Evolutionary conservation across 139 green algal genomes (phyloP).

Genomic region (Limnomonas spitsbergensis): DNA sequence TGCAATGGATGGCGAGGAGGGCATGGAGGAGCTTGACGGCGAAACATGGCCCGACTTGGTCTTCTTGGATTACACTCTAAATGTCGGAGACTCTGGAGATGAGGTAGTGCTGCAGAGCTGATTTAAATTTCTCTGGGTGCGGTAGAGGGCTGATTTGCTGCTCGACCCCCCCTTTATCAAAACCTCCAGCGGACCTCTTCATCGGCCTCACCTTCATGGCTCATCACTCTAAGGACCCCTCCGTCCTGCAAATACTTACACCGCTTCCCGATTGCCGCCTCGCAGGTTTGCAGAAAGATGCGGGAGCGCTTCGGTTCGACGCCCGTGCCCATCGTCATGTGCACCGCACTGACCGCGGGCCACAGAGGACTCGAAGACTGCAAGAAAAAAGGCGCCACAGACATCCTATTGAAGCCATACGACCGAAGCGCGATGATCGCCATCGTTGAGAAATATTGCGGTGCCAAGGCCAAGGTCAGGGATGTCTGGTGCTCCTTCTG

Average conservation of each 20-base stretch:
- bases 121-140: not conserved
- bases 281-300: constrained; percentile 19
- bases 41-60: constrained; percentile 40
- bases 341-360: constrained; percentile 40
- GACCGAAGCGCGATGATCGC: constrained; percentile 31
- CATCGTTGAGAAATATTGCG: constrained; percentile 29
- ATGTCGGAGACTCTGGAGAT: constrained; percentile 37
- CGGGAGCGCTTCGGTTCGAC: constrained; percentile 11
- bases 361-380: constrained; percentile 25
- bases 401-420: constrained; percentile 43
- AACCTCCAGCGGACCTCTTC: too few relatives aligned
- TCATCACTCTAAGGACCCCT: not conserved
- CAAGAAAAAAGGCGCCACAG: constrained; percentile 24
- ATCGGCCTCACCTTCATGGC: too few relatives aligned
- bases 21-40: constrained; percentile 18
- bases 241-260: not conserved
- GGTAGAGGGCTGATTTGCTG: not conserved
- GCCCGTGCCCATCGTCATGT: constrained; percentile 45
- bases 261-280: not conserved
- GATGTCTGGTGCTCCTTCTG: not conserved
- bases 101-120: constrained; percentile 10
- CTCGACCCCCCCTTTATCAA: too few relatives aligned
- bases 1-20: constrained; percentile 32
- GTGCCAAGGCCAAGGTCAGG: constrained; percentile 25
- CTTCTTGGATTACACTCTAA: constrained; percentile 43